Conservation (phyloP, 2,329 filamentous ascomycete genomes). For the Thelonectria olida region DNA sequence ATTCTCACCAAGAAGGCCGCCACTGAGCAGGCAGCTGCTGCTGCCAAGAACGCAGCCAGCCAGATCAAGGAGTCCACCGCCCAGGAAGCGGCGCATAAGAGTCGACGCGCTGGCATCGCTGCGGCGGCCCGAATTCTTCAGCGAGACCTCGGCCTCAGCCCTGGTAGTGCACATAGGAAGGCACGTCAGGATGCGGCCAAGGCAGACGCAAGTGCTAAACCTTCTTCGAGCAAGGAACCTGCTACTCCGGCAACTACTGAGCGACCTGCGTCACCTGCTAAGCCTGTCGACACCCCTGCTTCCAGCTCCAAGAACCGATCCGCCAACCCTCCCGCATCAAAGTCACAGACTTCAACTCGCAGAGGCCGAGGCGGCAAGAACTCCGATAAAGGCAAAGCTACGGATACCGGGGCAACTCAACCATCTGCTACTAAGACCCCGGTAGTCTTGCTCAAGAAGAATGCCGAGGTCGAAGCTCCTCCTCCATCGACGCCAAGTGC, state of each 20-base stretch:
- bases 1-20: conserved; percentile 69
- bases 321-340: conserved; percentile 33
- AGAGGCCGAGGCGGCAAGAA: conserved; percentile 49
- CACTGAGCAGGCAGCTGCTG: conserved; percentile 58
- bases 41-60: conserved; percentile 53
- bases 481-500: conserved; percentile 34
- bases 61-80: conserved; percentile 44
- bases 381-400: conserved; percentile 47
- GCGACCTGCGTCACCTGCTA: conserved; percentile 30
- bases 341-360: conserved; percentile 41
- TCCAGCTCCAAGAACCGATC: conserved; percentile 35
- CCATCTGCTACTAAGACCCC: conserved; percentile 44
- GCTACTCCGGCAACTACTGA: conserved; percentile 29
- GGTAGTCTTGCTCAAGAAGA: conserved; percentile 55
- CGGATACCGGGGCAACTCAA: conserved; percentile 25
- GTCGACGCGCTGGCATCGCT: conserved; percentile 67
- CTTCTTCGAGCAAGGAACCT: conserved; percentile 47
- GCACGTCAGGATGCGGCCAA: conserved; percentile 68
- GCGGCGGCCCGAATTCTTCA: conserved; percentile 72
- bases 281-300: conserved; percentile 26
- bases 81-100: conserved; percentile 57
- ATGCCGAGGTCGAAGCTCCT: conserved; percentile 38
- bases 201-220: conserved; percentile 59
- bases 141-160: conserved; percentile 71
- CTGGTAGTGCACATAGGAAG: conserved; percentile 69